phyloP scores from a whole-genome alignment of 345 rosid species.

The Triadica sebifera region DNA sequence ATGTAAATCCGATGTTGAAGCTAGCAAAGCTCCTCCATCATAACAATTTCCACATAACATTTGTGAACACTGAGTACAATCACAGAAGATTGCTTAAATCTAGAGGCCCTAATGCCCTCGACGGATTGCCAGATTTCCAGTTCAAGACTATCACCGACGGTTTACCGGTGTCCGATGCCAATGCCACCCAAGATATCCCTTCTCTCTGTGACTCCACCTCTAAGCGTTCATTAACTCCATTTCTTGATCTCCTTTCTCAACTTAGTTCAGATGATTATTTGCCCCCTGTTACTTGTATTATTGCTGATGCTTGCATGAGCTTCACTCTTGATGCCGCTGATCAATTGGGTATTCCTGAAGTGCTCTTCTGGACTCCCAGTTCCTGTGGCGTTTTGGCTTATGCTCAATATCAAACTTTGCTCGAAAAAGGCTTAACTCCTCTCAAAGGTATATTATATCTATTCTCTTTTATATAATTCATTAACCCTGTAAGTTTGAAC shows the following conservation, averaged over 20 bases:
- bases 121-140: constrained; percentile 40
- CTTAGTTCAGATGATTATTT: not conserved
- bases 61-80: constrained; percentile 41
- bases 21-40: constrained; percentile 39
- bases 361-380: constrained; percentile 23
- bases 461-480: too few relatives aligned
- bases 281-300: constrained; percentile 41
- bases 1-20: constrained; percentile 33
- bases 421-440: constrained; percentile 40
- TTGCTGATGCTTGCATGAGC: constrained; percentile 42
- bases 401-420: constrained; percentile 25
- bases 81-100: constrained; percentile 42
- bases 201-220: constrained; percentile 40
- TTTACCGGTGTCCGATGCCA: constrained; percentile 32
- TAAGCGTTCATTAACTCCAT: constrained; percentile 30
- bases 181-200: constrained; percentile 44
- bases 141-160: constrained; percentile 47
- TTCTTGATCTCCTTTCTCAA: constrained; percentile 9
- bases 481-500: too few relatives aligned
- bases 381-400: constrained; percentile 25
- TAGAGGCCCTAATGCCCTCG: constrained; percentile 29
- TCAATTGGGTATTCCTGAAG: constrained; percentile 25
- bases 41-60: constrained; percentile 40
- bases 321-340: constrained; percentile 31
- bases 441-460: constrained; percentile 33